These are phyloP conservation scores for Coniella vitis DNA, from an alignment of 2,329 filamentous ascomycete genomes.

Conservation along the genomic window DNA sequence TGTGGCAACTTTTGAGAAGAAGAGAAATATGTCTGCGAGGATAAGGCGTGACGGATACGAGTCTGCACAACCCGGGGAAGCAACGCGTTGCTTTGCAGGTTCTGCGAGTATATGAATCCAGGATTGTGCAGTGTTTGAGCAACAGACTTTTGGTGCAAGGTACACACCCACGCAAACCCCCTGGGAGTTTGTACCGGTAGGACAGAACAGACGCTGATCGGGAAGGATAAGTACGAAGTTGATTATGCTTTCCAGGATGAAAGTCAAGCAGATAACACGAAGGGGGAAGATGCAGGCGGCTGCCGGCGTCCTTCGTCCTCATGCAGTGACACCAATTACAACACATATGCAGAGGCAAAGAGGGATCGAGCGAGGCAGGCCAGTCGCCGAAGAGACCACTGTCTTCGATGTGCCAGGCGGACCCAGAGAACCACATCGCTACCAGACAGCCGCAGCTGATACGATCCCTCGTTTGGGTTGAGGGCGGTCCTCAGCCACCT, in stretches of 20 bases:
- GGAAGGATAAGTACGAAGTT: background rate
- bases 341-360: slow-evolving; percentile 2
- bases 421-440: slow-evolving; percentile 4
- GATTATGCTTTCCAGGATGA: background rate
- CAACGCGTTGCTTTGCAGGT: background rate
- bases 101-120: slow-evolving; percentile 5
- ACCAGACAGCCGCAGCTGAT: slow-evolving; percentile 9
- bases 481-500: background rate
- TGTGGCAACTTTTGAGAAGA: slow-evolving; percentile 8
- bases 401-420: slow-evolving; percentile 1
- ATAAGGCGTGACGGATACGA: background rate
- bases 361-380: background rate
- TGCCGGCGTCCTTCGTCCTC: slow-evolving; percentile 10
- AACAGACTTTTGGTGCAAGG: background rate
- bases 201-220: background rate
- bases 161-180: background rate
- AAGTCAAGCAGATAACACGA: slow-evolving; percentile 3
- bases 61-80: slow-evolving; percentile 7
- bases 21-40: slow-evolving; percentile 2
- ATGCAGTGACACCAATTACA: slow-evolving; percentile 10
- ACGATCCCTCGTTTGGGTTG: background rate
- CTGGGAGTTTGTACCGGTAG: slow-evolving; percentile 1
- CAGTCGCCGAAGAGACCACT: slow-evolving; percentile 9
- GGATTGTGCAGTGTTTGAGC: slow-evolving; percentile 1
- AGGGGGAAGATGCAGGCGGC: slow-evolving; percentile 10